These are phyloP conservation scores for Phialemonium atrogriseum DNA, from an alignment of 2,329 filamentous ascomycete genomes.

Conservation along the genomic window DNA sequence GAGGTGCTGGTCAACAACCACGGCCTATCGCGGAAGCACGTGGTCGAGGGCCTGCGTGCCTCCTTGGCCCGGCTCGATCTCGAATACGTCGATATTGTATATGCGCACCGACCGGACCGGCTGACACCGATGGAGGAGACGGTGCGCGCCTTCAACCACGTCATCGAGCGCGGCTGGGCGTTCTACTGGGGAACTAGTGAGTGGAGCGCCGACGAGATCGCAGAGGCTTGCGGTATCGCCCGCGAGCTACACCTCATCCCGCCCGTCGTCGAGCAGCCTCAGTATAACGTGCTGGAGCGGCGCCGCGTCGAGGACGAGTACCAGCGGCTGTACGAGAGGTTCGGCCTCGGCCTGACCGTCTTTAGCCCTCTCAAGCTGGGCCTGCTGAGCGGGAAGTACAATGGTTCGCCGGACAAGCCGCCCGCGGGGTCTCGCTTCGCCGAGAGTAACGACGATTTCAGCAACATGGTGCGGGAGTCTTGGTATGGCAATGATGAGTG, in stretches of 20 bases:
- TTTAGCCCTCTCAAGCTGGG: constrained; percentile 52
- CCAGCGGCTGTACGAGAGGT: constrained; percentile 49
- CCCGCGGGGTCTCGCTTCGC: constrained; percentile 50
- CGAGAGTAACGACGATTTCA: constrained; percentile 49
- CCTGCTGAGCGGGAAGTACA: constrained; percentile 59
- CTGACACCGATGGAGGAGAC: constrained; percentile 53
- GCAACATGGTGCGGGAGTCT: constrained; percentile 41
- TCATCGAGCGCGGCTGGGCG: constrained; percentile 47
- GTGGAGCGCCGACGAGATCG: constrained; percentile 51
- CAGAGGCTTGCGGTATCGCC: constrained; percentile 45
- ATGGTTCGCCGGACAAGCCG: constrained; percentile 41
- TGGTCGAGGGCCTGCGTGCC: constrained; percentile 49
- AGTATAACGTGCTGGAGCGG: constrained; percentile 54
- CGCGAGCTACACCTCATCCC: constrained; percentile 52
- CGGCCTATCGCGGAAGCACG: constrained; percentile 39
- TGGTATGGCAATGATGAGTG: constrained; percentile 49
- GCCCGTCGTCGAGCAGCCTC: constrained; percentile 35
- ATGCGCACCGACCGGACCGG: constrained; percentile 50
- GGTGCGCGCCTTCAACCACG: constrained; percentile 40
- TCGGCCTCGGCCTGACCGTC: constrained; percentile 52
- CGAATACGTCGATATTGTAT: constrained; percentile 57
- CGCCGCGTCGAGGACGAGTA: constrained; percentile 57
- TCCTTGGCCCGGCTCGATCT: constrained; percentile 48
- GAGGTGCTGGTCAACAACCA: constrained; percentile 49
- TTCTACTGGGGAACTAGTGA: constrained; percentile 59